Conservation (phyloP, 495 filamentous ascomycete species). For the Penicillium nucicola region DNA sequence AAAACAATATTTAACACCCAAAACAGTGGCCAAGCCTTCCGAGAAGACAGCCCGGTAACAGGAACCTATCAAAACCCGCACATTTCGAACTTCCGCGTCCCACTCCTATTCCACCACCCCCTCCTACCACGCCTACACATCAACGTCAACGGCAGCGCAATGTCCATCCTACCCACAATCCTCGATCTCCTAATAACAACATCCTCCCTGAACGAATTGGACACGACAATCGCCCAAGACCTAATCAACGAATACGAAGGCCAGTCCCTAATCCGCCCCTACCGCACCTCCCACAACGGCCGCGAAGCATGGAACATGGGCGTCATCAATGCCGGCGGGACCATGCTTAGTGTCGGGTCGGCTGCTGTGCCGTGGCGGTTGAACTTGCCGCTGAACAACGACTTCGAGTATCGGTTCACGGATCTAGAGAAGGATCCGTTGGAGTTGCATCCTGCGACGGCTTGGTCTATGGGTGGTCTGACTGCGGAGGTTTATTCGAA, state of each 20-base stretch:
- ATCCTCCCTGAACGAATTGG: constrained; percentile 30
- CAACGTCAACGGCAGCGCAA: constrained; percentile 36
- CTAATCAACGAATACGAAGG: constrained; percentile 45
- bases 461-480: constrained; percentile 31
- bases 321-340: constrained; percentile 45
- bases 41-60: constrained; percentile 34
- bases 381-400: constrained; percentile 37
- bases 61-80: constrained; percentile 45
- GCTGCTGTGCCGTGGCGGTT: constrained; percentile 37
- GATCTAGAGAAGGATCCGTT: constrained; percentile 32
- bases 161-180: constrained; percentile 45
- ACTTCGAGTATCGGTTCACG: constrained; percentile 38
- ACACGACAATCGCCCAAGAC: constrained; percentile 29
- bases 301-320: constrained; percentile 43
- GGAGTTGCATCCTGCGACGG: constrained; percentile 29
- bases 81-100: constrained; percentile 44
- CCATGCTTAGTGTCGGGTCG: constrained; percentile 37
- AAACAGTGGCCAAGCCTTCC: constrained; percentile 38
- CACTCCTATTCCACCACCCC: constrained; percentile 43
- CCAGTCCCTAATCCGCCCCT: constrained; percentile 44
- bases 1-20: constrained; percentile 22
- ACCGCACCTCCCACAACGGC: constrained; percentile 28
- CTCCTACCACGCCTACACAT: constrained; percentile 39
- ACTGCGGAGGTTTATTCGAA: constrained; percentile 18
- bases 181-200: constrained; percentile 45